A percentile compares a stretch with the other conserved stretches of the same genome.
Conservation (phyloP, 2,329 filamentous ascomycete genomes). For the Neobulgaria alba region DNA sequence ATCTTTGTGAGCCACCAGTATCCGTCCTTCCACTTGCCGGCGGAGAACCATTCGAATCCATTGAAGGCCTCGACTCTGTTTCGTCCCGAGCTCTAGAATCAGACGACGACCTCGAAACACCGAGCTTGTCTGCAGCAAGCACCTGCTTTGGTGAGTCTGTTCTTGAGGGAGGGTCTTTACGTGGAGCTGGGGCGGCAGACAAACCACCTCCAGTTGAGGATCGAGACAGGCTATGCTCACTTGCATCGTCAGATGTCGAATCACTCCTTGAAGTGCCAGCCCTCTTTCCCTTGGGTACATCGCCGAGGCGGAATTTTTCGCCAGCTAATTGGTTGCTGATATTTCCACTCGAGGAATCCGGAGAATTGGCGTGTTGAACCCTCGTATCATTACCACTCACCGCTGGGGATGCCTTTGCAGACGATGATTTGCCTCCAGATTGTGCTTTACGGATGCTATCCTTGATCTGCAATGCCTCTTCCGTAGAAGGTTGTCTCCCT, state of each 20-base stretch:
- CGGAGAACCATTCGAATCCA: constrained; percentile 21
- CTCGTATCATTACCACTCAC: constrained; percentile 23
- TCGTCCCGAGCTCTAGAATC: constrained; percentile 51
- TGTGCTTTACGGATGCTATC: constrained; percentile 37
- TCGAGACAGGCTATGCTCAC: constrained; percentile 27
- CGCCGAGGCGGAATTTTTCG: constrained; percentile 71
- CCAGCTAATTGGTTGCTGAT: constrained; percentile 26
- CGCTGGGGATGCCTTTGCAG: constrained; percentile 18
- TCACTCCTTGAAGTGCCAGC: constrained; percentile 31
- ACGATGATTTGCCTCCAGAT: constrained; percentile 17
- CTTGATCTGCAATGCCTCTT: constrained; percentile 42
- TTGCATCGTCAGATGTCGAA: constrained; percentile 31
- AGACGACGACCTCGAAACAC: constrained; percentile 46
- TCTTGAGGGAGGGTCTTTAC: constrained; percentile 16
- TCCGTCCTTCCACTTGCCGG: constrained; percentile 47
- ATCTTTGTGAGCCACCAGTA: constrained; percentile 37
- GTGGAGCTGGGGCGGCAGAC: constrained; percentile 13
- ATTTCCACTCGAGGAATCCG: constrained; percentile 25
- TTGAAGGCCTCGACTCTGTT: constrained; percentile 36
- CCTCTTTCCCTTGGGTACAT: constrained; percentile 62
- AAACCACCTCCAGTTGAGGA: constrained; percentile 29
- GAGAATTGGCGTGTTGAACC: constrained; percentile 24
- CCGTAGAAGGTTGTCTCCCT: constrained; percentile 54
- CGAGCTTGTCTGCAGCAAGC: constrained; percentile 29
- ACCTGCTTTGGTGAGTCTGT: constrained; percentile 21